Conservation (phyloP, 371 early-diverging fungal genomes). For the Mortierella sp. region DNA sequence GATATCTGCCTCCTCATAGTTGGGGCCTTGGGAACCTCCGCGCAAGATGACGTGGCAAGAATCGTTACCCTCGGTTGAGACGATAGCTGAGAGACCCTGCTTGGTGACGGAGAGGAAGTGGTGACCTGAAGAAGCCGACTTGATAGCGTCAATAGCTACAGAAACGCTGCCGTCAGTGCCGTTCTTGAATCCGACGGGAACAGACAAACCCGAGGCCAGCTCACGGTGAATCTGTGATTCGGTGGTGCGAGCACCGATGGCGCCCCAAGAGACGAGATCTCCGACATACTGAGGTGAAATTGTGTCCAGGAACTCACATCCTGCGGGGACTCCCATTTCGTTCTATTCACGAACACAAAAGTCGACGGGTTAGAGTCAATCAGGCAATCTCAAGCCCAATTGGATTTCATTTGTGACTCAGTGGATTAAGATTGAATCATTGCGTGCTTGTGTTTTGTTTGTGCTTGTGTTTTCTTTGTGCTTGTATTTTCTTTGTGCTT, state of each 20-base stretch:
- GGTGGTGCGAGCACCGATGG: conserved; percentile 96
- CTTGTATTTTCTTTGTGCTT: neutral
- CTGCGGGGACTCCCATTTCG: conserved; percentile 88
- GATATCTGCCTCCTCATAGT: conserved; percentile 84
- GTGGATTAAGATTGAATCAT: neutral
- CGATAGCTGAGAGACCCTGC: conserved; percentile 92
- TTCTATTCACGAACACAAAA: conserved; percentile 60
- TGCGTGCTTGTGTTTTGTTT: neutral
- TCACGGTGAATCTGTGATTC: conserved; percentile 95
- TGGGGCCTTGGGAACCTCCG: conserved; percentile 91
- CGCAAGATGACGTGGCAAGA: conserved; percentile 91
- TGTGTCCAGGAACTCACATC: conserved; percentile 93
- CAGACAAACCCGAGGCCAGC: conserved; percentile 92
- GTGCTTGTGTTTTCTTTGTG: neutral
- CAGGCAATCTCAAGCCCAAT: neutral
- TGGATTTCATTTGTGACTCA: conserved; percentile 13
- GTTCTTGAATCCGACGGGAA: conserved; percentile 97
- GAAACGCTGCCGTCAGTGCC: conserved; percentile 91
- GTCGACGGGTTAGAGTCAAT: neutral
- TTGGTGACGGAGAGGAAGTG: conserved; percentile 95
- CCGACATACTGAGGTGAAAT: conserved; percentile 95
- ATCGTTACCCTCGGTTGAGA: conserved; percentile 88
- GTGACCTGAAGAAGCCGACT: conserved; percentile 87
- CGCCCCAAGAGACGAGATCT: conserved; percentile 93
- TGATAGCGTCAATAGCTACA: conserved; percentile 93